Evolutionary conservation across 176 grass and related monocot genomes (phyloP), one percentile per base, ranked within the genome.

Genomic region (Oryza brachyantha): DNA sequence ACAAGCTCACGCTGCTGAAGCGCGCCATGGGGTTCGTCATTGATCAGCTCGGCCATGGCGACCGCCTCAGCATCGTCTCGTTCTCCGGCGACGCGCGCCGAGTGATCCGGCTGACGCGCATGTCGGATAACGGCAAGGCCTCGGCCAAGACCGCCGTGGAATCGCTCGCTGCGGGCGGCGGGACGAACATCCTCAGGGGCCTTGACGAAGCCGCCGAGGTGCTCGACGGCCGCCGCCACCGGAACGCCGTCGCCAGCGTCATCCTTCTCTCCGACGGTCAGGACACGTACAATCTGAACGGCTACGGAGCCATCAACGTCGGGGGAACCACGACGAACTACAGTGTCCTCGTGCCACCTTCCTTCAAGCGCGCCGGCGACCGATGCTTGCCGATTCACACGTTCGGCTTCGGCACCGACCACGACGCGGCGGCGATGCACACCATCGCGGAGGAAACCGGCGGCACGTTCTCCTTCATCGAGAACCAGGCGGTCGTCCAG

Each of bases 181-280:
- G 8, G 6, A 97, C 94, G 28, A 90, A 97, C 76, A 97, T 97
- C 75, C 87, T 83, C 3, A 85, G 88, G 21, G 94, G 85, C 34
- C 81, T 97, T 7, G 74, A 52, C 21, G 80, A 73, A 58, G 91
- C 87, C 25, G 91, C 80, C 29, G 90, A 83, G 83, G 87, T 94
- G 87, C 66, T 94, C n/a, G 94, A 94, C 31, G 87, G 94, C 0
- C 83, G 91, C 34, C 68, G 25, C 39, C 59, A 81, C 43, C 42
- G 78, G 73, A 97, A 94, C 76, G 65, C 89, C 6, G 76, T 94
- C 10, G 83, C 87, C 38, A 92, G 94, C 76, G 80, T 94, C 43
- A 88, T 94, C 25, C 89, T 97, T 17, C 91, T 97, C 26, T 94
- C 94, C 3, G 94, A 97, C 66, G 94, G 94, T 4, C 91, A 90